Evolutionary conservation across 192 early-diverging fungal species (phyloP), one percentile per base, ranked within the genome.

Genomic region (Pilaira anomala): DNA sequence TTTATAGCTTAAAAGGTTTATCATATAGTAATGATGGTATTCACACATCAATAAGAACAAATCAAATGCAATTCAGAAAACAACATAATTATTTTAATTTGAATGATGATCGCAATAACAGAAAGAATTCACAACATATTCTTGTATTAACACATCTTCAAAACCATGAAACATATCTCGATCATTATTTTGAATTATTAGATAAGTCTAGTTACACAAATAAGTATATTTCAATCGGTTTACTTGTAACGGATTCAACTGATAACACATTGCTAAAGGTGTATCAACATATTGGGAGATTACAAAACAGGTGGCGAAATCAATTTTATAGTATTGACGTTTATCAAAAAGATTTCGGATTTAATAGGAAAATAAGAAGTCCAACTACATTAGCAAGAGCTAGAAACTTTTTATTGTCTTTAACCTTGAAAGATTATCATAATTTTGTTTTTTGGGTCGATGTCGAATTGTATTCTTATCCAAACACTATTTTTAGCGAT

Each of bases 371-470:
- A 62, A 60, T 5, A 61, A 74, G 33, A n/a, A 39, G 84, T 26
- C 77, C 83, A n/a, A 76, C 69, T 21, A 78, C 79, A 62, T 76
- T 89, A 69, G 87, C 87, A 14, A 70, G 69, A 5, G 80, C 84
- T 13, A 82, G 86, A 54, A 89, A 88, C 53, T 77, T 78, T 40
- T 60, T 88, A 50, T 69, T 86, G 67, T 76, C 78, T 0, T 66
- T 78, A 13, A 78, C 87, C 7, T 65, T 89, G 7, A 62, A 66
- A 25, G 76, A 81, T 48, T 80, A 89, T 46, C 78, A 84, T 25
- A 55, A 51, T 28, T 89, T 86, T 86, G 85, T 87, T 18, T 72
- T 87, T 25, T 89, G 87, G 87, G 70, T 89, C 0, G 87, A 89
- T 56, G 83, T 83, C 7, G 82, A 87, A 64, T 71, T 89, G 5